Conservation (phyloP, 768 basidiomycete genomes). For the Thelephora ganbajun region DNA sequence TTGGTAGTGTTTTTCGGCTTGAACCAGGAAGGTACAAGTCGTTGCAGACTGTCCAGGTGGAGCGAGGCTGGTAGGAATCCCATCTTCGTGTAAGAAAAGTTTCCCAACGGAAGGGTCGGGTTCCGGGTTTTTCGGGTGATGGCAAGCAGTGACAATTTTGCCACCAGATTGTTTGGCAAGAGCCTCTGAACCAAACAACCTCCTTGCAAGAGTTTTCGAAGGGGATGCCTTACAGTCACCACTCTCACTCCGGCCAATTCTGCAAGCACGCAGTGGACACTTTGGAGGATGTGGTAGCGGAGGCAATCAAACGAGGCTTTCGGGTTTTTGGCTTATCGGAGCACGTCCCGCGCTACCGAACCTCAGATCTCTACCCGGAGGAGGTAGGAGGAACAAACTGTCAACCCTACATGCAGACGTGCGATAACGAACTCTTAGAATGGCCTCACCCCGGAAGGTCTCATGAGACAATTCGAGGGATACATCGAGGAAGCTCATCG, state of each 20-base stretch:
- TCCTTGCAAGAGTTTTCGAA: too few relatives aligned
- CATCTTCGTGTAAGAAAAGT: too few relatives aligned
- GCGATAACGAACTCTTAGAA: conserved; percentile 24
- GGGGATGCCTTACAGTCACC: conserved; percentile 59
- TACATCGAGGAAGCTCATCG: conserved; percentile 75
- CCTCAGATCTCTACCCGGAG: conserved; percentile 82
- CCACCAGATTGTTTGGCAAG: too few relatives aligned
- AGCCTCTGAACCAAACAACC: too few relatives aligned
- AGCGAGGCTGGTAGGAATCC: too few relatives aligned
- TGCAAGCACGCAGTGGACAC: conserved; percentile 79
- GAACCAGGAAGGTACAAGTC: conserved; percentile 10
- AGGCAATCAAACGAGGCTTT: conserved; percentile 72
- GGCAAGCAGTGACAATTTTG: too few relatives aligned
- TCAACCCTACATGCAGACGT: conserved; percentile 3
- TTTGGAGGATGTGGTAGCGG: conserved; percentile 68
- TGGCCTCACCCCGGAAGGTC: conserved; percentile 32
- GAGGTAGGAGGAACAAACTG: conserved; percentile 44
- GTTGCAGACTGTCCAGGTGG: too few relatives aligned
- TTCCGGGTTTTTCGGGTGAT: too few relatives aligned
- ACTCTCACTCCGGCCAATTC: conserved; percentile 90
- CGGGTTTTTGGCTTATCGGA: conserved; percentile 78
- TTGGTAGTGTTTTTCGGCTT: conserved; percentile 13
- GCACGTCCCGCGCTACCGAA: conserved; percentile 82
- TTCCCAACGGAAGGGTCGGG: too few relatives aligned
- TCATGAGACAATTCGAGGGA: conserved; percentile 50